Evolutionary conservation across 2,329 filamentous ascomycete species (phyloP), one percentile per base, ranked within the genome.

Genomic region (Cytospora leucostoma): DNA sequence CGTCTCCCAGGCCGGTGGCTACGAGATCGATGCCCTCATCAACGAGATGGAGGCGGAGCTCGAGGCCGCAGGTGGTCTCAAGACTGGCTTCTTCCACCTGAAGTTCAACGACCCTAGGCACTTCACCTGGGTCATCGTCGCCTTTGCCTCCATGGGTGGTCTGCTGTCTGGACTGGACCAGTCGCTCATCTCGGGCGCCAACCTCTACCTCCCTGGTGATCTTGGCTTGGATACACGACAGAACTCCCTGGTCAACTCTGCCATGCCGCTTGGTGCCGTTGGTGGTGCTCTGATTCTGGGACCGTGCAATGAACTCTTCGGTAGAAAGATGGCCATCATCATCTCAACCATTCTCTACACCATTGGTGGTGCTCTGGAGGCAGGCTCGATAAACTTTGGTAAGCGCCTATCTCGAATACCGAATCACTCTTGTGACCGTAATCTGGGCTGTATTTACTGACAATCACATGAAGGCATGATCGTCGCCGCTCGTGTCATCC

Each of bases 101-200:
- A 75, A 83, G 40, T 86, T 90, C 75, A 79, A 79, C 57, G 82
- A 89, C 71, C 86, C 87, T 0, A 83, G 79, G 59, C 75, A 86
- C 70, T 92, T 90, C 72, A 91, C 88, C 33, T 89, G 82, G 78
- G 75, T 89, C 17, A 80, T 90, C 15, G 87, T 90, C 52, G 85
- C 81, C 1, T 91, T 91, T 68, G 88, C 88, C n/a, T 89, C 86
- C 17, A 89, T 91, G 86, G 88, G 89, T 56, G 89, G 89, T 71
- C 77, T 92, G 27, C 82, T 91, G 0, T 90, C 87, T 1, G 89
- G 89, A 65, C 80, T 92, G 21, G 89, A 92, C 70, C 89, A 92
- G 74, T 89, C 85, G 53, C 78, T 91, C 62, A 92, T 92, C 69
- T 88, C 84, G 13, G 89, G 89, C 59, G 89, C 89, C 56, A 88